Conservation (phyloP, 306 rosid genomes). For the Vicia villosa region DNA sequence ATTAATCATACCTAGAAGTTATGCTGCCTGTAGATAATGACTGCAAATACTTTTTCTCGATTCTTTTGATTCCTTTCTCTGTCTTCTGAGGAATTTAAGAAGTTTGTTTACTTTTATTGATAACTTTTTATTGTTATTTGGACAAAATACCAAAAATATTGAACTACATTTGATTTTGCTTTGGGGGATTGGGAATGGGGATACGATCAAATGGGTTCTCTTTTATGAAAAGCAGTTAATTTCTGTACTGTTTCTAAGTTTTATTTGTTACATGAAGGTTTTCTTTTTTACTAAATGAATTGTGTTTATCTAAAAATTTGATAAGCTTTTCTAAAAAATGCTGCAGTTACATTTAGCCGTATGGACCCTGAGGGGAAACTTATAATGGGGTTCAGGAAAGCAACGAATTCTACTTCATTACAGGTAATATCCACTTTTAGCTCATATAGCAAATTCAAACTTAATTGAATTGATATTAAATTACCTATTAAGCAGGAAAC, state of each 20-base stretch:
- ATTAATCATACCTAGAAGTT: constrained; percentile 10
- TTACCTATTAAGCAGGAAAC: constrained; percentile 74
- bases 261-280: not conserved
- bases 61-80: constrained; percentile 3
- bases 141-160: not conserved
- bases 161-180: constrained; percentile 18
- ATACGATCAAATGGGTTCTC: constrained; percentile 32
- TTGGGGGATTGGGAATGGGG: constrained; percentile 2
- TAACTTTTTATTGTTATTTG: not conserved
- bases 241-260: constrained; percentile 24
- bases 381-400: constrained; percentile 96
- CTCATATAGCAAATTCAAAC: constrained; percentile 44
- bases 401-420: constrained; percentile 62
- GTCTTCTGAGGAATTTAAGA: constrained; percentile 9
- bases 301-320: constrained; percentile 24
- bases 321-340: constrained; percentile 14
- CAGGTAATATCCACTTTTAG: constrained; percentile 71
- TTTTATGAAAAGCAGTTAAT: constrained; percentile 19
- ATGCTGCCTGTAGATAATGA: constrained; percentile 24
- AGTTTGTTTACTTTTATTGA: constrained; percentile 7
- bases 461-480: constrained; percentile 48
- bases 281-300: not conserved
- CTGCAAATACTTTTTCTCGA: constrained; percentile 10
- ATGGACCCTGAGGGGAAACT: constrained; percentile 99
- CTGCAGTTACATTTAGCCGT: constrained; percentile 93